Percentiles rank a stretch among this genome's conserved stretches.
These are phyloP conservation scores for Balakata baccata DNA, from an alignment of 345 rosid genomes.

Conservation along the genomic window DNA sequence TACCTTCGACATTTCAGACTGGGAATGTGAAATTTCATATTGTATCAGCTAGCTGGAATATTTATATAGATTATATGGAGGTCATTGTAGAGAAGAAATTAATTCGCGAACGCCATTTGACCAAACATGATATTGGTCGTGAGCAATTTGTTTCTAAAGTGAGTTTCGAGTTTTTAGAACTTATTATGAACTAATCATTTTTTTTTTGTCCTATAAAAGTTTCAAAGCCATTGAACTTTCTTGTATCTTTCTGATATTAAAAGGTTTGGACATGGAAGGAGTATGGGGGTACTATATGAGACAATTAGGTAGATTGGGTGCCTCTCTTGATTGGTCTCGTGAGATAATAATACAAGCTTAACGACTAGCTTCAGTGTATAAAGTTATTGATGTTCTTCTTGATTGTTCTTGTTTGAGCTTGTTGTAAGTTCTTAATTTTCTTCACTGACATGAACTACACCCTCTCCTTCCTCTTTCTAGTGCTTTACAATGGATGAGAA, in stretches of 20 bases:
- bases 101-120: conserved; percentile 69
- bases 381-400: background rate
- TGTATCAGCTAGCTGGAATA: background rate
- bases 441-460: conserved; percentile 4
- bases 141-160: conserved; percentile 78
- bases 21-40: conserved; percentile 12
- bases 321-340: conserved; percentile 98
- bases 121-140: conserved; percentile 92
- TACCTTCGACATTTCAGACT: background rate
- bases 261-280: conserved; percentile 97
- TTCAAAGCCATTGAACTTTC: background rate
- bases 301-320: conserved; percentile 76
- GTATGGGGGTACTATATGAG: conserved; percentile 70
- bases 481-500: conserved; percentile 95
- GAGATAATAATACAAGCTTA: conserved; percentile 50
- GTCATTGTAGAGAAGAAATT: conserved; percentile 91
- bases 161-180: conserved; percentile 25
- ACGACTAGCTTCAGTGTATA: background rate
- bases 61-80: conserved; percentile 34
- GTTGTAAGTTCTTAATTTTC: background rate
- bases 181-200: conserved; percentile 13
- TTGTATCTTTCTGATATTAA: conserved; percentile 14
- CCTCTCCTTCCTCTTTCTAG: conserved; percentile 30
- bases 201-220: background rate
- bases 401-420: background rate